Evolutionary conservation across 768 basidiomycete species (phyloP), one percentile per base, ranked within the genome.

Genomic region (Chiua virens): DNA sequence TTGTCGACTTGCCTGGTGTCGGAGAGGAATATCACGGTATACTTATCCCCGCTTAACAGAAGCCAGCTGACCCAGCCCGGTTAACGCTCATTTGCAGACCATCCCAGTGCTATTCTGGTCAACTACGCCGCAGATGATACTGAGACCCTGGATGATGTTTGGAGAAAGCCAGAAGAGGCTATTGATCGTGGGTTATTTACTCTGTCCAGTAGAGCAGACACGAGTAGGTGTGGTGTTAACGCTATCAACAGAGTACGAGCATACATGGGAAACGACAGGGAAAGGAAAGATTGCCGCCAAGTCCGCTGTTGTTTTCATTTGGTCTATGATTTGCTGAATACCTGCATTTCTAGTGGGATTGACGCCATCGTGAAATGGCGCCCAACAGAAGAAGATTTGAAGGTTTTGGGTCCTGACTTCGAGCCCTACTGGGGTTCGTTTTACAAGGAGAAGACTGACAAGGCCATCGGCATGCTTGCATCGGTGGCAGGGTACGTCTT

Each of bases 251-350:
- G 74, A 54, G 37, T 63, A 66, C 51, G 42, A 49, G 17, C 55
- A 48, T 10, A 59, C 72, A 36, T 77, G 68, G 63, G 49, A 56
- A 25, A 57, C 65, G 28, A 60, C 64, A 1, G 79, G 78, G 0
- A 70, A 64, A 35, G 79, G 80, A 2, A 55, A 77, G 32, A 69
- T 85, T 56, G 71, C 80, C 1, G 73, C 78, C 58, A 85, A 83
- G 85, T 83, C 34, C 8, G 73, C 47, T 35, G 5, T 50, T 25
- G 21, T 17, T 18, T 32, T 39, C 34, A 3, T 42, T 1, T 30
- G 15, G 23, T 28, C 34, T 22, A 22, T 25, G 5, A 30, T 14
- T 30, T 20, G 8, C 15, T 47, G 28, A 30, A 32, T 34, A 2
- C 9, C 13, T 5, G 21, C 11, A 15, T 45, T 20, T 6, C 4